These are phyloP conservation scores for Solanum infundibuliforme DNA, from an alignment of 257 asterid genomes.

Conservation along the genomic window DNA sequence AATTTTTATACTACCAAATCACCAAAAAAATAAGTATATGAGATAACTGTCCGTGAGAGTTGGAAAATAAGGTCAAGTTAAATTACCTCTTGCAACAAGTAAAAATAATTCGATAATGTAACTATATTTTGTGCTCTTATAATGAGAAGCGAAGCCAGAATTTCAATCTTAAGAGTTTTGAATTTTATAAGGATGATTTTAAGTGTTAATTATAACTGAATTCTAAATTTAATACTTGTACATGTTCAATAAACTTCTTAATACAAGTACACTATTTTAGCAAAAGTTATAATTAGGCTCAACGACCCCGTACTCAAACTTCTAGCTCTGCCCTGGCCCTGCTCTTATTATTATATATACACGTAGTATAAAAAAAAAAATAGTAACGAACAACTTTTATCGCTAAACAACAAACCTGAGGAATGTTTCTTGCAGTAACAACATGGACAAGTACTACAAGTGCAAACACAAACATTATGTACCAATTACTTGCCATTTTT, in stretches of 20 bases:
- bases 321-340: no score
- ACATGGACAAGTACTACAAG: slow-evolving; percentile 21
- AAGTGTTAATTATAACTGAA: no score
- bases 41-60: not conserved
- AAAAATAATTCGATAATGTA: not conserved
- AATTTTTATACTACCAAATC: not conserved
- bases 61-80: not conserved
- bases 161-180: fast-evolving
- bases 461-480: slow-evolving; percentile 10
- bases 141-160: not conserved
- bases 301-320: no score
- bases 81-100: not conserved
- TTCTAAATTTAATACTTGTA: fast-evolving
- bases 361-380: not conserved
- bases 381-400: not conserved
- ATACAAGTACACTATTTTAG: no score
- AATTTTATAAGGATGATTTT: fast-evolving
- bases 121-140: not conserved
- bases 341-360: no score
- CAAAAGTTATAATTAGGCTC: no score
- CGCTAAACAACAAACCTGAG: not conserved
- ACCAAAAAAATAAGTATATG: not conserved
- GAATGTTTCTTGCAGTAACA: slow-evolving; percentile 42
- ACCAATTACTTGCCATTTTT: slow-evolving; percentile 30
- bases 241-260: no score